These are phyloP conservation scores for Liriodendron chinense DNA, from an alignment of 164 flowering plant species.

Conservation along the genomic window DNA sequence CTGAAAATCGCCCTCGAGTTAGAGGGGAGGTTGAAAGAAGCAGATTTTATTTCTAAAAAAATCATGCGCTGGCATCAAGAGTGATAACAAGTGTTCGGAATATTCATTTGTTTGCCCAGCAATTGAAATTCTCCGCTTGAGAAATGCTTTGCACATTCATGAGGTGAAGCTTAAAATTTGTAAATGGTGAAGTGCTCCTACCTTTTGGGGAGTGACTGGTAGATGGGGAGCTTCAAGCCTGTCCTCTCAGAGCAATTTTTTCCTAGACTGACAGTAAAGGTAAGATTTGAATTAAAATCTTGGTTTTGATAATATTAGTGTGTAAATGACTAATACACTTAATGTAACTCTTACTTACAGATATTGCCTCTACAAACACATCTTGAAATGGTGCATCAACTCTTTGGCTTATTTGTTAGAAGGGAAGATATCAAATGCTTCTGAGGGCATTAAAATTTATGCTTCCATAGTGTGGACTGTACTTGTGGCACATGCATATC, in stretches of 20 bases:
- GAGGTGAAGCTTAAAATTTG: neutral
- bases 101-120: neutral
- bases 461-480: neutral
- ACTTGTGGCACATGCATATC: neutral
- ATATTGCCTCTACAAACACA: neutral
- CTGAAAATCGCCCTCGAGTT: conserved; percentile 39
- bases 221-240: neutral
- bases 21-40: conserved; percentile 48
- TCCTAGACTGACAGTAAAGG: too few species aligned
- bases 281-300: neutral
- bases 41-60: conserved; percentile 49
- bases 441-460: neutral
- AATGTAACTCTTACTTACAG: neutral
- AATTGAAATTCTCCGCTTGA: neutral
- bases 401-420: neutral
- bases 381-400: neutral
- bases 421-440: neutral
- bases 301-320: neutral
- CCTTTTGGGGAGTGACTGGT: neutral
- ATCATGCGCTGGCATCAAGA: neutral
- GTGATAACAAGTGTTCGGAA: neutral
- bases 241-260: too few species aligned
- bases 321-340: neutral
- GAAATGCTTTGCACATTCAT: neutral
- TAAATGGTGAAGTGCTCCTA: neutral